Conservation (phyloP, 2,329 filamentous ascomycete genomes). For the Chaetomiaceae sp. region DNA sequence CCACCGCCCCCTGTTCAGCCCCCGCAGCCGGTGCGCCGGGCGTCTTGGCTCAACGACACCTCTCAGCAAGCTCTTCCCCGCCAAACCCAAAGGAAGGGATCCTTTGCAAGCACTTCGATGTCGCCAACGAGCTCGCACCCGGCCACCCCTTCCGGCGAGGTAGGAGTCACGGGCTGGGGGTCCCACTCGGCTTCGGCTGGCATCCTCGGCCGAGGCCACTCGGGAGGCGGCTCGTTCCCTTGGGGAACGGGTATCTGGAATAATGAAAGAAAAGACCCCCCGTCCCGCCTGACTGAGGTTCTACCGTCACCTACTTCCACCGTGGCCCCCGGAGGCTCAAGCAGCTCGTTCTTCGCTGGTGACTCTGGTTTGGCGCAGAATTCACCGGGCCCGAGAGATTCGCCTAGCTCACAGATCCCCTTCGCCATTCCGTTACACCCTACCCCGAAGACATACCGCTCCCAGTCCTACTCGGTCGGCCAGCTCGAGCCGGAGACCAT, state of each 20-base stretch:
- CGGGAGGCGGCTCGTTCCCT: slow-evolving; percentile 50
- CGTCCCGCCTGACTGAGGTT: slow-evolving; percentile 69
- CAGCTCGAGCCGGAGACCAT: slow-evolving; percentile 69
- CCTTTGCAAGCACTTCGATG: slow-evolving; percentile 71
- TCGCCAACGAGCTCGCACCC: slow-evolving; percentile 77
- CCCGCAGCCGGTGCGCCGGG: slow-evolving; percentile 63
- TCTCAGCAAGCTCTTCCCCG: slow-evolving; percentile 51
- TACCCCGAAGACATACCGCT: slow-evolving; percentile 87
- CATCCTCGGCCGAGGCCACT: slow-evolving; percentile 45
- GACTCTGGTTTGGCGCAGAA: slow-evolving; percentile 45
- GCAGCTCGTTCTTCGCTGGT: slow-evolving; percentile 46
- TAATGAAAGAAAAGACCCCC: slow-evolving; percentile 70
- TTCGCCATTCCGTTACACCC: slow-evolving; percentile 86
- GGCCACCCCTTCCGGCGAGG: slow-evolving; percentile 69
- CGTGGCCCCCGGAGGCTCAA: slow-evolving; percentile 42
- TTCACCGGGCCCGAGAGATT: slow-evolving; percentile 49
- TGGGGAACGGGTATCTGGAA: slow-evolving; percentile 87
- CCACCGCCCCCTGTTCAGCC: slow-evolving; percentile 45
- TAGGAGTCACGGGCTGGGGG: slow-evolving; percentile 49
- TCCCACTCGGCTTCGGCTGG: slow-evolving; percentile 46
- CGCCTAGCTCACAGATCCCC: slow-evolving; percentile 64
- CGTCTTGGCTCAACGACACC: slow-evolving; percentile 85
- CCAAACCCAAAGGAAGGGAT: slow-evolving; percentile 68
- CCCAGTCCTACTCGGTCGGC: slow-evolving; percentile 93
- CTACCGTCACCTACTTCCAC: slow-evolving; percentile 69